Conservation (phyloP, 2,329 filamentous ascomycete genomes). For the Raffaelea arxii region DNA sequence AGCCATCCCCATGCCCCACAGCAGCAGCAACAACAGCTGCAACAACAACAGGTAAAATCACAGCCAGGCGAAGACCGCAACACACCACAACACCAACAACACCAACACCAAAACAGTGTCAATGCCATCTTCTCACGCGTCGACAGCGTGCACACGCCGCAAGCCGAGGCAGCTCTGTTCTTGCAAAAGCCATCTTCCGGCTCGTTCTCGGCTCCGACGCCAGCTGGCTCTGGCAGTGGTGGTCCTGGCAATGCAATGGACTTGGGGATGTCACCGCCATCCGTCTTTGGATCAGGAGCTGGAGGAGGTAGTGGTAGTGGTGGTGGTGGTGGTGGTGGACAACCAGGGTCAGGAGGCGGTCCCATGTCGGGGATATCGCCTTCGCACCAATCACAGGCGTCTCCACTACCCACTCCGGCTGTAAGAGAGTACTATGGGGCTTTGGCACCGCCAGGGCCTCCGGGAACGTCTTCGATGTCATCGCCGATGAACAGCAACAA, state of each 20-base stretch:
- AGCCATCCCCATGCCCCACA: too few species aligned
- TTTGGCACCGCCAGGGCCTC: constrained; percentile 3
- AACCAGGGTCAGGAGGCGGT: constrained; percentile 4
- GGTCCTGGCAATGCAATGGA: constrained; percentile 36
- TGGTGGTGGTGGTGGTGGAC: background rate
- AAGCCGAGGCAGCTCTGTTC: constrained; percentile 52
- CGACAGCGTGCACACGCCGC: constrained; percentile 40
- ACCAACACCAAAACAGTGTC: constrained; percentile 29
- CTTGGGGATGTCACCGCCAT: constrained; percentile 36
- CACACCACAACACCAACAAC: constrained; percentile 39
- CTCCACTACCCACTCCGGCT: constrained; percentile 27
- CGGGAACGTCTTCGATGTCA: constrained; percentile 5
- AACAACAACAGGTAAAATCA: too few species aligned
- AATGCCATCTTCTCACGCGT: constrained; percentile 34
- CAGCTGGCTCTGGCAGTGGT: constrained; percentile 18
- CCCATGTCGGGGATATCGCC: constrained; percentile 29
- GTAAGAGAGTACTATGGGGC: constrained; percentile 41
- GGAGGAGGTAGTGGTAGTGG: constrained; percentile 23
- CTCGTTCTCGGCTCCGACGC: constrained; percentile 3
- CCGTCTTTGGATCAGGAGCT: constrained; percentile 37
- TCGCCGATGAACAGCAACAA: constrained; percentile 40
- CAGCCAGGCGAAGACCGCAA: constrained; percentile 42
- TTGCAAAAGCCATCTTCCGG: constrained; percentile 45
- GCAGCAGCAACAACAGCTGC: too few species aligned
- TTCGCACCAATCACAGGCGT: constrained; percentile 20